phyloP scores from a whole-genome alignment of 2,329 filamentous ascomycete species.

The Pestalotiopsis sp. region DNA sequence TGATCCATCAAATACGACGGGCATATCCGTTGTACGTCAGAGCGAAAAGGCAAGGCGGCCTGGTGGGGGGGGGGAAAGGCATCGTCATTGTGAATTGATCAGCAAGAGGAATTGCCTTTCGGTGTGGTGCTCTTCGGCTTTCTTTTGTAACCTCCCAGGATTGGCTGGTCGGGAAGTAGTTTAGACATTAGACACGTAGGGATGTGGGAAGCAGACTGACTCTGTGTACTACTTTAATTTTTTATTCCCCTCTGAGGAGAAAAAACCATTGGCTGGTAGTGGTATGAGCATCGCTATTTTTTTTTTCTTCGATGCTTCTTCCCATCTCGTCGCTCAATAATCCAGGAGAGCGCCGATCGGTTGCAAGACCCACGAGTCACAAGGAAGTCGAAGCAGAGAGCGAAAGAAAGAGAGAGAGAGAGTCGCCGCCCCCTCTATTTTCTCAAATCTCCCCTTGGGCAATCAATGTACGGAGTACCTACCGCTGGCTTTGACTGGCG shows the following conservation, averaged over 20 bases:
- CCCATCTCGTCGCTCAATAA: background rate
- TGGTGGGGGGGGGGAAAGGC: background rate
- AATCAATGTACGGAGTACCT: too few relatives aligned
- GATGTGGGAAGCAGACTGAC: background rate
- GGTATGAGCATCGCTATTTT: background rate
- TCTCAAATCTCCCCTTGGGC: background rate
- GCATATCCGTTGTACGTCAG: background rate
- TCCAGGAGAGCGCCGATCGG: background rate
- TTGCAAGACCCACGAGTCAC: background rate
- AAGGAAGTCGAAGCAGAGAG: background rate
- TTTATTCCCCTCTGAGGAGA: background rate
- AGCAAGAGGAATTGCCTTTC: background rate
- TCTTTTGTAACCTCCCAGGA: background rate
- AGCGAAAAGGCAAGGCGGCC: background rate
- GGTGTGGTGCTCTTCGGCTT: background rate
- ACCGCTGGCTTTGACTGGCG: background rate
- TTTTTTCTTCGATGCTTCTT: background rate
- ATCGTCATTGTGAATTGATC: background rate
- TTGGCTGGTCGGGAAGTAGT: background rate
- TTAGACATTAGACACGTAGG: background rate
- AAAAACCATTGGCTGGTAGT: background rate
- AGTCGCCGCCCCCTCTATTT: background rate
- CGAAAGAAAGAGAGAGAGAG: background rate
- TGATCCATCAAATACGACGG: background rate
- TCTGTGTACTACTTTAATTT: background rate